Evolutionary conservation across 2,329 filamentous ascomycete species (phyloP), one percentile per base, ranked within the genome.

Genomic region (Colletotrichum graminicola): DNA sequence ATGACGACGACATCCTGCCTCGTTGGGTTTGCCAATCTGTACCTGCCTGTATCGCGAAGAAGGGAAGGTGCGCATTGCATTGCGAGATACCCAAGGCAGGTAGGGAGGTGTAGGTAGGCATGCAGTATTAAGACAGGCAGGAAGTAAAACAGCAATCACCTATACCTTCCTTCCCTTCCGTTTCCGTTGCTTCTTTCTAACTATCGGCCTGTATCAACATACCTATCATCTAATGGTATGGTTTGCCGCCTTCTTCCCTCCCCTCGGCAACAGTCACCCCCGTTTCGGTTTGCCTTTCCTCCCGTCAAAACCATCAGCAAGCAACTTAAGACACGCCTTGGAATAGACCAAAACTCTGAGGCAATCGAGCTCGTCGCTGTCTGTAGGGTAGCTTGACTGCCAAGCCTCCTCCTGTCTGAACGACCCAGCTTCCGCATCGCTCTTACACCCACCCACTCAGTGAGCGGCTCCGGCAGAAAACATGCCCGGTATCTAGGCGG

Each of bases 1-100:
- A 62, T 62, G 57, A 64, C 67, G 57, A 64, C 67, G 51, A 41
- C 62, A 55, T 39, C 55, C 55, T 32, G 29, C 26, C 45, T 8
- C 8, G 32, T 7, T 8, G 32, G 39, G 41, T 16, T 41, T 18
- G 41, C 41, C 16, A 43, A 43, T 43, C 41, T 29, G 59, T 18
- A 36, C 21, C 43, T 39, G 39, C 39, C 26, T 60, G 16, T 2
- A 26, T 29, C 11, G 16, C 18, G 23, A 16, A 26, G 47, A 12
- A 49, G 39, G 23, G 43, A 45, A 43, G 29, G 56, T 23, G 34
- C 18, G 10, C 26, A 60, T 47, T 26, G 51, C 29, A 34, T 11
- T 7, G 4, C 14, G 32, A 36, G 26, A 29, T 29, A 47, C 23
- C 2, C 14, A 29, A 14, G 23, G 54, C 1, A n/a, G 23, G 55